These are phyloP conservation scores for Boletus semigastroideus DNA, from an alignment of 1,284 basidiomycete species.

Conservation along the genomic window DNA sequence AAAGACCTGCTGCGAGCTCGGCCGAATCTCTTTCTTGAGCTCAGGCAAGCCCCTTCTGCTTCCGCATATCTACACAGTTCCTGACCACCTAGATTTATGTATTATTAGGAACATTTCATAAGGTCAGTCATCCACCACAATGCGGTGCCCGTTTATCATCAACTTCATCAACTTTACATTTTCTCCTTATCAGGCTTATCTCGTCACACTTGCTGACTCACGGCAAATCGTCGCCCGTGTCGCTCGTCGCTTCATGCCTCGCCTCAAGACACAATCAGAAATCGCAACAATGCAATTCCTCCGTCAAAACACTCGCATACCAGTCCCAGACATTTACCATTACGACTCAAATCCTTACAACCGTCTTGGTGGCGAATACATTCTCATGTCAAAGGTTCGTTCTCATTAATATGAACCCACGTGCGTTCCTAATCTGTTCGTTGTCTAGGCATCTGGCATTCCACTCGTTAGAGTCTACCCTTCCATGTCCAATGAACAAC, in stretches of 20 bases:
- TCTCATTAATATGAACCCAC: neutral
- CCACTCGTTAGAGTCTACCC: conserved; percentile 68
- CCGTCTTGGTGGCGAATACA: conserved; percentile 77
- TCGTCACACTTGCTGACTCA: conserved; percentile 62
- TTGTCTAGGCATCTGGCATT: conserved; percentile 61
- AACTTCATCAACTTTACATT: conserved; percentile 7
- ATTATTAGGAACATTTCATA: conserved; percentile 69
- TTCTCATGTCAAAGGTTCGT: conserved; percentile 78
- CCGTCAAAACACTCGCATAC: conserved; percentile 62
- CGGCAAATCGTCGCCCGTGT: conserved; percentile 71
- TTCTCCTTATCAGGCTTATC: conserved; percentile 56
- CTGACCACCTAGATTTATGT: conserved; percentile 3
- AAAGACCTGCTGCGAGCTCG: conserved; percentile 62
- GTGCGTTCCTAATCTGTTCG: conserved; percentile 18
- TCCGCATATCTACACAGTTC: conserved; percentile 1
- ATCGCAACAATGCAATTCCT: conserved; percentile 79
- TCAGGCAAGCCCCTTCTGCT: conserved; percentile 50
- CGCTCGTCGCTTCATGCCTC: conserved; percentile 78
- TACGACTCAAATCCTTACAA: conserved; percentile 82
- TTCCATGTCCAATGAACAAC: conserved; percentile 58
- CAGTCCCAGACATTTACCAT: conserved; percentile 70
- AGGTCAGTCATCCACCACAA: conserved; percentile 41
- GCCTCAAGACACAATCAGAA: conserved; percentile 79
- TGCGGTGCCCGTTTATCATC: neutral
- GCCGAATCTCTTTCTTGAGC: conserved; percentile 68